Evolutionary conservation across 2,329 filamentous ascomycete species (phyloP).

Genomic region (Aspergillus bombycis): DNA sequence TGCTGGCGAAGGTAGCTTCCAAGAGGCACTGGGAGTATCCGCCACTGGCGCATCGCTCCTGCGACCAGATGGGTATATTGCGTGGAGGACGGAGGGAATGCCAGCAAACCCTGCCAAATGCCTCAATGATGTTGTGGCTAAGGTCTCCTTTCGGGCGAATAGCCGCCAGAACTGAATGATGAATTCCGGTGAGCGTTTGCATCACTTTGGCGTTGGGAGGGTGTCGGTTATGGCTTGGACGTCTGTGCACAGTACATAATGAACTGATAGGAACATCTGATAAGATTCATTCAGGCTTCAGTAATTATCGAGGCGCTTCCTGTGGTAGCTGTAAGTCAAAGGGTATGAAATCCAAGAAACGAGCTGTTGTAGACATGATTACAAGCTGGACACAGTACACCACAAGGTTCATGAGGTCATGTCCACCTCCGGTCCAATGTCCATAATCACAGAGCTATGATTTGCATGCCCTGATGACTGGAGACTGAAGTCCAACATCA

Average conservation of each 20-base stretch:
- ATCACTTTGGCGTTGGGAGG: not conserved
- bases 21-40: constrained; percentile 30
- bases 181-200: too few relatives aligned
- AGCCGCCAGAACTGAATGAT: not conserved
- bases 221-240: not conserved
- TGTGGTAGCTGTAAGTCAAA: not conserved
- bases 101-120: not conserved
- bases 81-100: constrained; percentile 27
- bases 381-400: too few relatives aligned
- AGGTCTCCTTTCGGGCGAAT: not conserved
- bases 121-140: not conserved
- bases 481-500: too few relatives aligned
- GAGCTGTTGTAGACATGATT: too few relatives aligned
- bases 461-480: not conserved
- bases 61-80: constrained; percentile 41
- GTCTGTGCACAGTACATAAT: not conserved
- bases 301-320: not conserved
- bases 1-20: constrained; percentile 15
- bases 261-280: not conserved
- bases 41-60: constrained; percentile 33
- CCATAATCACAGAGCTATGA: not conserved
- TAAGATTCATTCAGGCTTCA: not conserved
- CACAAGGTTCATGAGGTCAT: not conserved
- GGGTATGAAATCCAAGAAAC: too few relatives aligned
- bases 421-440: not conserved